These are phyloP conservation scores for Lactarius hengduanensis DNA, from an alignment of 768 basidiomycete genomes.

Conservation along the genomic window DNA sequence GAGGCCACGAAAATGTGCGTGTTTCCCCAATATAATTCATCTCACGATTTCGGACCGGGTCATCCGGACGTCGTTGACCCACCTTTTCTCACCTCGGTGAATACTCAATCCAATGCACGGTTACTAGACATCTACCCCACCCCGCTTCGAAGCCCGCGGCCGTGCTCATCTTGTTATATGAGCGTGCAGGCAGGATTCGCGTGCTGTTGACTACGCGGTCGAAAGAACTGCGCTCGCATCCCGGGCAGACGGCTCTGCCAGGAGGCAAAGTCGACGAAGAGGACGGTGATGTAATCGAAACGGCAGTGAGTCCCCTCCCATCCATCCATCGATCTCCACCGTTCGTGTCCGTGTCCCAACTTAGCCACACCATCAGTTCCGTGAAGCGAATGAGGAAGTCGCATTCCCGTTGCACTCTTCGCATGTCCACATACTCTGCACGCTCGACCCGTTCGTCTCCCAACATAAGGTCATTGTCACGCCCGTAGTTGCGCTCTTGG, in stretches of 20 bases:
- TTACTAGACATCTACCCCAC: constrained; percentile 26
- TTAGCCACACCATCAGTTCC: constrained; percentile 45
- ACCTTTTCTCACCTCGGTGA: not conserved
- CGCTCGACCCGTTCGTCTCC: constrained; percentile 67
- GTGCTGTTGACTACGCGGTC: constrained; percentile 87
- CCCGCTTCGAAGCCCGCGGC: constrained; percentile 56
- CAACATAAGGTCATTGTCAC: constrained; percentile 69
- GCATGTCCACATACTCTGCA: constrained; percentile 56
- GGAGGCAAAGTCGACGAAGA: constrained; percentile 74
- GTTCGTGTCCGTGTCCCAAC: not conserved
- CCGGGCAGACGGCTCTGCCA: constrained; percentile 80
- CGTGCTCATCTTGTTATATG: constrained; percentile 77
- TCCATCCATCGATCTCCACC: not conserved
- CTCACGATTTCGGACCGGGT: constrained; percentile 1
- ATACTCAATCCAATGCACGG: not conserved
- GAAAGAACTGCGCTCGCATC: constrained; percentile 68
- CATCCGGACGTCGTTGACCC: not conserved
- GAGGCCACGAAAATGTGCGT: constrained; percentile 20
- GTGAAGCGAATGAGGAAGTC: constrained; percentile 89
- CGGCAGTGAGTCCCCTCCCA: constrained; percentile 60
- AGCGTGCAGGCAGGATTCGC: constrained; percentile 61
- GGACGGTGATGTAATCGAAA: constrained; percentile 60
- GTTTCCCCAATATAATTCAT: no score
- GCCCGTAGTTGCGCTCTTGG: constrained; percentile 73
- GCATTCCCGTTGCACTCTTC: constrained; percentile 58